These are phyloP conservation scores for Sicyos baderoa DNA, from an alignment of 306 rosid genomes.

Conservation along the genomic window DNA sequence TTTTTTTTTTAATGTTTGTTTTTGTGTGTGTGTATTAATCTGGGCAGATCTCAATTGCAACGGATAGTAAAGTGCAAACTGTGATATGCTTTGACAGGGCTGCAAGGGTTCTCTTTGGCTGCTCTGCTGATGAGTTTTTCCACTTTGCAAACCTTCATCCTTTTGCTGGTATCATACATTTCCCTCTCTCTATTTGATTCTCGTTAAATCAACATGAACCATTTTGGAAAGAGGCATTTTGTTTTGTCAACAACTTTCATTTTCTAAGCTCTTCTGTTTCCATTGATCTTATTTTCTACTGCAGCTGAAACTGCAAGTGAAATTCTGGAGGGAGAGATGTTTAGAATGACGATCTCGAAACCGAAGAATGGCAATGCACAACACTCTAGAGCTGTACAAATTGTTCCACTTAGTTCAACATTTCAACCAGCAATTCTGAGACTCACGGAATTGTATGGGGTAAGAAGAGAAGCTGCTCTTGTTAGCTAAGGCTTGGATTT, in stretches of 20 bases:
- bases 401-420: slow-evolving; percentile 42
- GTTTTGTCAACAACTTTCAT: not conserved
- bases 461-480: slow-evolving; percentile 23
- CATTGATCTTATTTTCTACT: not conserved
- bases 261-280: not conserved
- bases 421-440: slow-evolving; percentile 47
- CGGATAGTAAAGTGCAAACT: slow-evolving; percentile 46
- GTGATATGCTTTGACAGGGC: slow-evolving; percentile 63
- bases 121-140: slow-evolving; percentile 68
- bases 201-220: not conserved
- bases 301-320: slow-evolving; percentile 35
- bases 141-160: slow-evolving; percentile 65
- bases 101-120: slow-evolving; percentile 59
- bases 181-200: no score
- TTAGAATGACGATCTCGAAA: slow-evolving; percentile 43
- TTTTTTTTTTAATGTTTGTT: no score
- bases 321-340: slow-evolving; percentile 63
- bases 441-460: slow-evolving; percentile 37
- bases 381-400: slow-evolving; percentile 33
- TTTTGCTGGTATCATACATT: slow-evolving; percentile 46
- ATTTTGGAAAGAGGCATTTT: not conserved
- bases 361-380: slow-evolving; percentile 49
- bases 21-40: no score
- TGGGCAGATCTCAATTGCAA: slow-evolving; percentile 75
- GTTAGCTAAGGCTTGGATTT: no score